Evolutionary conservation across 495 filamentous ascomycete species (phyloP), one percentile per base, ranked within the genome.

Genomic region (Penicillium verhagenii): DNA sequence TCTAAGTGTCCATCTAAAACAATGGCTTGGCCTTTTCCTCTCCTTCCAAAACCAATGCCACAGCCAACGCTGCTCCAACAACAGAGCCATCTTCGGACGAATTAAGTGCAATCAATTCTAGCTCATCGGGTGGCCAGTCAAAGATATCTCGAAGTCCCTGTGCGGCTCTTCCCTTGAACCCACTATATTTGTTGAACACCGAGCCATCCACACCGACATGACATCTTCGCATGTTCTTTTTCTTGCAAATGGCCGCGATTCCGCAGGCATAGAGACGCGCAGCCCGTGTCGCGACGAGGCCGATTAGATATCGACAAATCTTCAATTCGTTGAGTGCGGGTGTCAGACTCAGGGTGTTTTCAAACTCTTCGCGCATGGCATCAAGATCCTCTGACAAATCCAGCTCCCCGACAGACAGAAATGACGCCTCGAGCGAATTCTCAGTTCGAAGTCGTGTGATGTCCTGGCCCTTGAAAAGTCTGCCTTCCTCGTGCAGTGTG

Each of bases 201-300:
- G 87, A 88, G 10, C 92, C 92, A 61, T 97, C 91, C 26, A 93
- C 92, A 47, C 91, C 92, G n/a, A 96, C 91, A 64, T 93, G 90
- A 75, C 89, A 93, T 4, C 79, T 76, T 43, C 79, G 70, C 50
- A 87, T 85, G 25, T 81, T 79, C 72, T 94, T 96, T 82, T 93
- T 96, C 72, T 82, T 92, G 78, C 87, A 89, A 55, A 96, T 95
- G 46, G 91, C 92, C 5, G 91, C 90, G 54, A 96, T 89, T 47
- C 92, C 92, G 63, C 92, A 96, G 23, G 92, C 86, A 18, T 91
- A 93, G 14, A 97, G 83, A 47, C 92, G 87, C 49, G 92, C 92
- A 6, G 91, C 88, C 56, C 92, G 90, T 6, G 88, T 96, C 39
- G 88, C 90, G 61, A 96, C 90, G 21, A 97, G 75, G 68, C 94